Percentiles rank a stretch among this genome's conserved stretches.
Evolutionary conservation across 768 basidiomycete species (phyloP).

Genomic region (Tulasnella sp.): DNA sequence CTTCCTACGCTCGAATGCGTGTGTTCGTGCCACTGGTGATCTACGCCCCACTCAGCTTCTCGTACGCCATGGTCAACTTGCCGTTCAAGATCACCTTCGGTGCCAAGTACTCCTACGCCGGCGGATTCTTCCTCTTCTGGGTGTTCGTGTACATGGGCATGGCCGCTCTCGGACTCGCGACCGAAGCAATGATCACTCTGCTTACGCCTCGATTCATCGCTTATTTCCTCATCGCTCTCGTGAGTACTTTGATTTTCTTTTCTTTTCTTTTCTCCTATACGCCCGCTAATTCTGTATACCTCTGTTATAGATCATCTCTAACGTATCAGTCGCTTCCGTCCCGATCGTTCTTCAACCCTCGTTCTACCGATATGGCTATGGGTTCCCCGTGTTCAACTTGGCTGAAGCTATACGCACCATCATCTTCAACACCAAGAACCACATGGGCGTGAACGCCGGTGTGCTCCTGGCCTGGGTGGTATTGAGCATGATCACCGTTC

Average conservation of each 20-base stretch:
- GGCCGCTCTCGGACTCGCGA: slow-evolving; percentile 36
- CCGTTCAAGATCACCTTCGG: slow-evolving; percentile 45
- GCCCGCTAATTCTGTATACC: slow-evolving; percentile 31
- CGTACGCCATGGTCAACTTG: slow-evolving; percentile 44
- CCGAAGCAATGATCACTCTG: slow-evolving; percentile 39
- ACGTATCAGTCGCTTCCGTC: slow-evolving; percentile 41
- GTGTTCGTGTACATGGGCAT: slow-evolving; percentile 37
- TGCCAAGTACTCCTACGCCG: slow-evolving; percentile 36
- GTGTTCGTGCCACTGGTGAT: slow-evolving; percentile 37
- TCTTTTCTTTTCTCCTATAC: slow-evolving; percentile 25
- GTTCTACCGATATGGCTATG: slow-evolving; percentile 54
- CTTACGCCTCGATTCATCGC: slow-evolving; percentile 38
- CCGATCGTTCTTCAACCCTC: slow-evolving; percentile 47
- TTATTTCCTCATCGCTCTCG: slow-evolving; percentile 36
- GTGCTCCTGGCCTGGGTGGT: slow-evolving; percentile 38
- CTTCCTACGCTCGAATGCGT: slow-evolving; percentile 38
- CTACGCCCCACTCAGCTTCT: slow-evolving; percentile 42
- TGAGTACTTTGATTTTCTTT: neutral
- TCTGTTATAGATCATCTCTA: slow-evolving; percentile 53
- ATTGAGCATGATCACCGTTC: neutral
- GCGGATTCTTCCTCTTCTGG: slow-evolving; percentile 41
- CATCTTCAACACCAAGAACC: slow-evolving; percentile 60
- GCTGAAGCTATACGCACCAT: slow-evolving; percentile 56
- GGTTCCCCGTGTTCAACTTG: slow-evolving; percentile 65
- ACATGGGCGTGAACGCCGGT: slow-evolving; percentile 38